Base-by-base conservation (phyloP, 2,329 filamentous ascomycete species). In the Aspergillus persii region DNA sequence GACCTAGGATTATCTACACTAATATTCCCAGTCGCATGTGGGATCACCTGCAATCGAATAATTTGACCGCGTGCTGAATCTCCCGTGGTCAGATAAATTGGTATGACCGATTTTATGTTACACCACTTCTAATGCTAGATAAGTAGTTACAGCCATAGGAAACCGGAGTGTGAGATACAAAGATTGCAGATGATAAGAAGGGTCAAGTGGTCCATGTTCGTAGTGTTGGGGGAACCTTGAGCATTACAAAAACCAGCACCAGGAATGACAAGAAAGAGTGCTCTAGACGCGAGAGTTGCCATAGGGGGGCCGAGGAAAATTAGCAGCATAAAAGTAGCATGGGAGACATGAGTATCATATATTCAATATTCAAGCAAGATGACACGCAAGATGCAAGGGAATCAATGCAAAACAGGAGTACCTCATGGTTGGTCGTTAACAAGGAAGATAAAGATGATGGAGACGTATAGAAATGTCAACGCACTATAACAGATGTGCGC, bases 111-210 rank as follows among this genome's bases (percentile, higher is more conserved):
- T 44, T 71, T 23, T 23, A 72, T 67, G 70, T 62, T 72, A 71
- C 69, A 72, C 64, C 61, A 68, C 61, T 64, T 70, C 69, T 69
- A 72, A 68, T 59, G 64, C 59, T 63, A 65, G 50, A 53, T 46
- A 48, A 27, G 15, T 46, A 53, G 52, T 53, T 26, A 55, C 33
- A 53, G 50, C 41, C 44, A 53, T 31, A 50, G 27, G 41, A 12
- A 41, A 11, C n/a, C 50, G 30, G 30, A 31, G 2, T 31, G 30
- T 6, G 8, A 31, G 8, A 31, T 31, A 31, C 8, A 31, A 6
- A 31, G 8, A 31, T 5, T 3, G 30, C 9, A 12, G 33, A 36
- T 11, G 33, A 12, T 44, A 64, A 12, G 5, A 62, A 58, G 50
- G 54, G 54, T 30, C 23, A 31, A 36, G 49, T 15, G 47, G 26